Evolutionary conservation across 768 basidiomycete genomes (phyloP).

Genomic region (Kwoniella heveanensis): DNA sequence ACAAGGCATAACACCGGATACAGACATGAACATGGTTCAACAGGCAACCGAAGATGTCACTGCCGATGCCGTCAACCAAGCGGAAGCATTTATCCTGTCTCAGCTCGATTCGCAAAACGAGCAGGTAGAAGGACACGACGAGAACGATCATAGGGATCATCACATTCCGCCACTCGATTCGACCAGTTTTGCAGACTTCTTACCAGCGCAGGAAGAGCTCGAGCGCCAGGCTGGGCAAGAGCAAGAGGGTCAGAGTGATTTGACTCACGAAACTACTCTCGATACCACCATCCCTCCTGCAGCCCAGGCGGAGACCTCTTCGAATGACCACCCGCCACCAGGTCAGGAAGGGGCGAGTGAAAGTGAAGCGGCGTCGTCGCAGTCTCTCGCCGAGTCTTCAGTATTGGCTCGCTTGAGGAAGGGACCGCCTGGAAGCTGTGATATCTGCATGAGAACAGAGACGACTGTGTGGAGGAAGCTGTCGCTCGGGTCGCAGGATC

Average conservation of each 20-base stretch:
- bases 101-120: constrained; percentile 18
- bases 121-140: background rate
- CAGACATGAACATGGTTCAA: background rate
- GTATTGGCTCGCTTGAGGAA: constrained; percentile 39
- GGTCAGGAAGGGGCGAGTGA: background rate
- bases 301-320: background rate
- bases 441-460: constrained; percentile 46
- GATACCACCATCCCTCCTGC: background rate
- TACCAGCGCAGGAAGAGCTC: constrained; percentile 29
- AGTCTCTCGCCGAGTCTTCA: background rate
- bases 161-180: constrained; percentile 4
- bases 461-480: constrained; percentile 50
- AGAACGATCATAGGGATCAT: background rate
- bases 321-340: background rate
- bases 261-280: background rate
- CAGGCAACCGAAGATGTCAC: background rate
- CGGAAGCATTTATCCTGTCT: constrained; percentile 19
- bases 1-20: background rate
- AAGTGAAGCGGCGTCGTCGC: background rate
- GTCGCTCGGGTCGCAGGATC: constrained; percentile 26
- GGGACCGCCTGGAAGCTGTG: constrained; percentile 47
- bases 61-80: constrained; percentile 17
- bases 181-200: constrained; percentile 27
- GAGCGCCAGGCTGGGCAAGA: constrained; percentile 14
- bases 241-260: background rate